These are phyloP conservation scores for Coelastrella sp. DNA, from an alignment of 139 green algal species.

Conservation along the genomic window DNA sequence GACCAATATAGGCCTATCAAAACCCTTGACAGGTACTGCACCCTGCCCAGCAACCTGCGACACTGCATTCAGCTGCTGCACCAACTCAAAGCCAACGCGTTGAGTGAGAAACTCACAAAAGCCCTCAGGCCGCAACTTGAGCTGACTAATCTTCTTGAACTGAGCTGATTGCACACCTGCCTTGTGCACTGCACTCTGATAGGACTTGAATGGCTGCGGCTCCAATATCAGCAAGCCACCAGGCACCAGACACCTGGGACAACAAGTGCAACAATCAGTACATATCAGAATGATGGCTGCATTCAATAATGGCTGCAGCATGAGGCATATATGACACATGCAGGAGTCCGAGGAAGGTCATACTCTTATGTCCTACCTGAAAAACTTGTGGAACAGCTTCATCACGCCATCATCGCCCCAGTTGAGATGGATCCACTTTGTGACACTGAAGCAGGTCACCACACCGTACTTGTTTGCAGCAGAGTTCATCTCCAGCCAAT, in stretches of 20 bases:
- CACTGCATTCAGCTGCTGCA: slow-evolving; percentile 48
- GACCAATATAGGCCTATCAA: slow-evolving; percentile 61
- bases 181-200: slow-evolving; percentile 77
- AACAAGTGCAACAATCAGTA: not conserved
- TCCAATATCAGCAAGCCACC: slow-evolving; percentile 91
- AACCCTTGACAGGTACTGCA: slow-evolving; percentile 44
- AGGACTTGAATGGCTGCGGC: slow-evolving; percentile 92
- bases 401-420: slow-evolving; percentile 84
- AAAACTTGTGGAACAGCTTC: slow-evolving; percentile 73
- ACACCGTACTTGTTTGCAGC: slow-evolving; percentile 45
- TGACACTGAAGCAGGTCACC: slow-evolving; percentile 86
- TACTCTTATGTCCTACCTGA: slow-evolving; percentile 21
- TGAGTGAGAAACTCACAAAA: slow-evolving; percentile 66
- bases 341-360: not conserved
- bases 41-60: slow-evolving; percentile 17
- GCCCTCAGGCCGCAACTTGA: slow-evolving; percentile 74
- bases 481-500: slow-evolving; percentile 41
- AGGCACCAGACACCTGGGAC: slow-evolving; percentile 54
- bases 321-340: not conserved
- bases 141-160: slow-evolving; percentile 49
- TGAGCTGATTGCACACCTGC: slow-evolving; percentile 51
- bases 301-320: too few relatives aligned
- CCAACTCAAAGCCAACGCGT: slow-evolving; percentile 73
- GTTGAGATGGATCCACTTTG: slow-evolving; percentile 97
- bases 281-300: too few relatives aligned